Evolutionary conservation across 2,329 filamentous ascomycete genomes (phyloP).

Genomic region (Colletotrichum sp.): DNA sequence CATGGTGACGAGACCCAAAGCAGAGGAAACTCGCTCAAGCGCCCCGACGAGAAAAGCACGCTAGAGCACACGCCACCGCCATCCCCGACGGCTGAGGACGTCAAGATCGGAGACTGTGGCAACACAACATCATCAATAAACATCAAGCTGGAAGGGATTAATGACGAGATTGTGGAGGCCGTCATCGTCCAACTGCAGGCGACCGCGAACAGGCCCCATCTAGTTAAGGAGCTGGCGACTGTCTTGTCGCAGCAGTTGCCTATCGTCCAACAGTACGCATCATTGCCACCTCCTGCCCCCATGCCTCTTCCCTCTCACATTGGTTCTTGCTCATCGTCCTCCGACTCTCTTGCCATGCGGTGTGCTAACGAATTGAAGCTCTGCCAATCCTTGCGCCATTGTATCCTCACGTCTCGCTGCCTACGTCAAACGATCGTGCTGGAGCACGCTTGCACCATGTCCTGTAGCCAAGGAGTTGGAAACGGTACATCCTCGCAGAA

Average conservation of each 20-base stretch:
- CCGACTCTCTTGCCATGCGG: not conserved
- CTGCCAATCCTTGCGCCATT: constrained; percentile 92
- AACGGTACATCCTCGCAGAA: constrained; percentile 88
- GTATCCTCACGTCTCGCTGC: constrained; percentile 90
- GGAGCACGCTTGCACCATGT: constrained; percentile 80
- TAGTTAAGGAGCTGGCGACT: constrained; percentile 90
- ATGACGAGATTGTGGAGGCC: constrained; percentile 93
- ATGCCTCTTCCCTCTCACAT: not conserved
- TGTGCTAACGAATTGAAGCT: constrained; percentile 59
- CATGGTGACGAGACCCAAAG: constrained; percentile 55
- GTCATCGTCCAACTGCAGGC: constrained; percentile 88
- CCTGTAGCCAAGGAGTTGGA: constrained; percentile 93
- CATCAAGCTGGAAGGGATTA: constrained; percentile 77
- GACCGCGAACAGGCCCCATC: constrained; percentile 88
- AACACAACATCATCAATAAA: not conserved
- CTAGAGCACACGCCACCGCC: constrained; percentile 73
- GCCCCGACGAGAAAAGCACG: constrained; percentile 40
- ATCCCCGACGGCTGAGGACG: constrained; percentile 30
- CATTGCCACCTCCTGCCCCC: constrained; percentile 26
- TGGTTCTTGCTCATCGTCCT: not conserved
- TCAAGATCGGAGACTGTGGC: not conserved
- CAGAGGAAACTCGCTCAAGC: not conserved
- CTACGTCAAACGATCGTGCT: constrained; percentile 86
- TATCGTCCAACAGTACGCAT: constrained; percentile 86
- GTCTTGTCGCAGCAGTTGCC: constrained; percentile 78